Evolutionary conservation across 1,139 yeast species (phyloP).

Genomic region (Yamadazyma aaseri): DNA sequence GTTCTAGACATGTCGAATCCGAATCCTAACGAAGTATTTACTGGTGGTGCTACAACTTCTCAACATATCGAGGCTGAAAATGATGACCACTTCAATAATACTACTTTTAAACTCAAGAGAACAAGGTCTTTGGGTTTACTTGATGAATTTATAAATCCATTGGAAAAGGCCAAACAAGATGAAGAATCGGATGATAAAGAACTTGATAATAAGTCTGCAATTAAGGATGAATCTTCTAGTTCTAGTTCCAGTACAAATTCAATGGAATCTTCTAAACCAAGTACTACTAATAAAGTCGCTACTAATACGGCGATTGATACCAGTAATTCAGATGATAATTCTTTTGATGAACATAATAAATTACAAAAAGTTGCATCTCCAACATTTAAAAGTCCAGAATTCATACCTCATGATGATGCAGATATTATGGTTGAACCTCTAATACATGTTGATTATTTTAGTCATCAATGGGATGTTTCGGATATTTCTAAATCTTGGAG

Average conservation of each 20-base stretch:
- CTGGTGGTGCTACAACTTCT: slow-evolving; percentile 53
- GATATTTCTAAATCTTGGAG: slow-evolving; percentile 96
- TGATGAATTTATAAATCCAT: slow-evolving; percentile 62
- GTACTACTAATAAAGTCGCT: slow-evolving; percentile 4
- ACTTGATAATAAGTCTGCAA: background rate
- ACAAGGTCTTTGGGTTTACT: slow-evolving; percentile 82
- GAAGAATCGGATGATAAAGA: too few relatives aligned
- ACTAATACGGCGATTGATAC: slow-evolving; percentile 3
- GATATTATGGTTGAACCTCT: slow-evolving; percentile 80
- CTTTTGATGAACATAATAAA: background rate
- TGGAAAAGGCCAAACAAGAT: slow-evolving; percentile 14
- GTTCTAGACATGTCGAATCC: slow-evolving; percentile 6
- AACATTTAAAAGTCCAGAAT: slow-evolving; percentile 30
- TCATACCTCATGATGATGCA: slow-evolving; percentile 77
- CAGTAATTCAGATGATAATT: slow-evolving; percentile 2
- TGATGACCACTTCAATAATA: slow-evolving; percentile 67
- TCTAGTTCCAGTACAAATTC: too few relatives aligned
- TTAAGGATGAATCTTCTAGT: background rate
- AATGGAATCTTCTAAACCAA: background rate
- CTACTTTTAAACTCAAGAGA: slow-evolving; percentile 75
- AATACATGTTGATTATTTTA: slow-evolving; percentile 88
- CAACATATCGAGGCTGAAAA: slow-evolving; percentile 69
- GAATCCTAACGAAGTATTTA: slow-evolving; percentile 33
- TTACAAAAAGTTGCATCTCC: slow-evolving; percentile 5
- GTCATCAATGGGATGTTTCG: slow-evolving; percentile 92